These are phyloP conservation scores for Metarhizium sp. DNA, from an alignment of 2,329 filamentous ascomycete genomes.

Conservation along the genomic window DNA sequence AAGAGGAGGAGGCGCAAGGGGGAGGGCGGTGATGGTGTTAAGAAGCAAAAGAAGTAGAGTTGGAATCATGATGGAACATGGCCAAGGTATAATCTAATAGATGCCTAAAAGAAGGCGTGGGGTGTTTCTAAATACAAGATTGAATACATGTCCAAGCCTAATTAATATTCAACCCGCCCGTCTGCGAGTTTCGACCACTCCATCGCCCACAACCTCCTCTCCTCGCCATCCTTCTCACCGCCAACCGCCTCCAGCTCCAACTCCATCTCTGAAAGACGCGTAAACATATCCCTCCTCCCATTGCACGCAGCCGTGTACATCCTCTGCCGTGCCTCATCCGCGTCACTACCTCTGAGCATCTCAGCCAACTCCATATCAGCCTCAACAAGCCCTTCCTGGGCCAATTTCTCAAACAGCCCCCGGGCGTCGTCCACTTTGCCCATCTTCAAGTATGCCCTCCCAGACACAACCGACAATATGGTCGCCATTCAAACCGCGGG, in stretches of 20 bases:
- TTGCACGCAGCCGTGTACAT: constrained; percentile 17
- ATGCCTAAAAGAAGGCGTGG: not conserved
- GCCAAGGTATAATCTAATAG: not conserved
- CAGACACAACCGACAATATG: constrained; percentile 16
- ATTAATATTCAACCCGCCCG: constrained; percentile 13
- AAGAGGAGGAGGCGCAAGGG: constrained; percentile 15
- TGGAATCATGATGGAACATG: not conserved
- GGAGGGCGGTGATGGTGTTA: constrained; percentile 6
- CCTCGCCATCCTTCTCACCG: constrained; percentile 7
- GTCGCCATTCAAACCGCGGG: constrained; percentile 18
- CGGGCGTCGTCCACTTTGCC: constrained; percentile 14
- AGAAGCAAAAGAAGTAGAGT: constrained; percentile 17
- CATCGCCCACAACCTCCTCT: constrained; percentile 20
- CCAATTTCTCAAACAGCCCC: constrained; percentile 13
- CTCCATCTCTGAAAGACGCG: constrained; percentile 19
- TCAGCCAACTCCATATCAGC: constrained; percentile 18
- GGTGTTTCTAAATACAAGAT: not conserved
- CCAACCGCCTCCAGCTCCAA: constrained; percentile 14
- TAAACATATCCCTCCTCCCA: constrained; percentile 17
- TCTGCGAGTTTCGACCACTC: constrained; percentile 25
- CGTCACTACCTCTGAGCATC: constrained; percentile 13
- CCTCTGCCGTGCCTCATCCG: constrained; percentile 14
- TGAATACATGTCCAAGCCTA: not conserved
- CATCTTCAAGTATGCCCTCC: constrained; percentile 15
- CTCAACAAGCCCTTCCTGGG: constrained; percentile 13